Evolutionary conservation across 208 protist species (phyloP).

Genomic region (Trypanosomatidae sp.): DNA sequence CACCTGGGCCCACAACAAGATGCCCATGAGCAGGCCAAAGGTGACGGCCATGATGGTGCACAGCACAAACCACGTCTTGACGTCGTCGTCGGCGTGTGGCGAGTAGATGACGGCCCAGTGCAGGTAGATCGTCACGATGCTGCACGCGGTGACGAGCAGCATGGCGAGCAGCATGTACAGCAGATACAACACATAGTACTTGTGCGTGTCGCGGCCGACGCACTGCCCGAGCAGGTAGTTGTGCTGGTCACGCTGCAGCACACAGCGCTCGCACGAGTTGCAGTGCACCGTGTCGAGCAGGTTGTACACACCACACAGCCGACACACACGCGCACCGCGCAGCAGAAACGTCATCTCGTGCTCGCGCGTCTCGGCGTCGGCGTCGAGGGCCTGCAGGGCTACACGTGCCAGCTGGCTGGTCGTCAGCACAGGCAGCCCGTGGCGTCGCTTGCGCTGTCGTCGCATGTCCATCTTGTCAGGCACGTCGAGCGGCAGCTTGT

Average conservation of each 20-base stretch:
- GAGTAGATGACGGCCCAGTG: background rate
- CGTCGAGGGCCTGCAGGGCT: slow-evolving; percentile 11
- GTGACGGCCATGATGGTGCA: background rate
- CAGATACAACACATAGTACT: slow-evolving; percentile 63
- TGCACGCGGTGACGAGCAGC: slow-evolving; percentile 5
- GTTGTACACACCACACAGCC: slow-evolving; percentile 53
- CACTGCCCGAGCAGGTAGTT: slow-evolving; percentile 71
- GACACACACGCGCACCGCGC: slow-evolving; percentile 25
- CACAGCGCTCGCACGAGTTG: slow-evolving; percentile 48
- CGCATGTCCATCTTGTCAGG: slow-evolving; percentile 13
- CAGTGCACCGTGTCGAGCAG: slow-evolving; percentile 76
- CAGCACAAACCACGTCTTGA: background rate
- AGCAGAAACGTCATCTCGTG: slow-evolving; percentile 50
- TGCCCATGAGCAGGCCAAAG: background rate
- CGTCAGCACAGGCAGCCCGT: slow-evolving; percentile 13
- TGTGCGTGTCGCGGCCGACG: slow-evolving; percentile 63
- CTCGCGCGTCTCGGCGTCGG: slow-evolving; percentile 9
- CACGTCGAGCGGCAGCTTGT: background rate
- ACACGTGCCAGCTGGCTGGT: slow-evolving; percentile 23
- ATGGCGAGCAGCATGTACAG: slow-evolving; percentile 9
- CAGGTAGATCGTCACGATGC: background rate
- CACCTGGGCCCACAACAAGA: background rate
- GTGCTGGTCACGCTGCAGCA: slow-evolving; percentile 66
- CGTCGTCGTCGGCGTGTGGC: background rate
- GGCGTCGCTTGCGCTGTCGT: slow-evolving; percentile 16